Evolutionary conservation across 768 basidiomycete genomes (phyloP), one percentile per base, ranked within the genome.

Genomic region (Lepiota brunneoincarnata): DNA sequence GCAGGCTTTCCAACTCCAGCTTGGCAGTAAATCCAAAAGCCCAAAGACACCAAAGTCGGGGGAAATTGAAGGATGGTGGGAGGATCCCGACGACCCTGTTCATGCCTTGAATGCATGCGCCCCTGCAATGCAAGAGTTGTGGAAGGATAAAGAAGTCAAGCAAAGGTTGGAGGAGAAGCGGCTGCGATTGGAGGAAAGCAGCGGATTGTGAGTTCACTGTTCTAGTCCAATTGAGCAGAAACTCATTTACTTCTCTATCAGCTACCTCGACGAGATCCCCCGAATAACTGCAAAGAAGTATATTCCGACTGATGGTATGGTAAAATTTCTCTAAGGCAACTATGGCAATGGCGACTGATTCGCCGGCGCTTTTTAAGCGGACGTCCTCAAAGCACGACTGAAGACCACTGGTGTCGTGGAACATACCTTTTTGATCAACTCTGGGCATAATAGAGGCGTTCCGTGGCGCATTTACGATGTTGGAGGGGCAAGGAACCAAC

Each of bases 391-490:
- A 59, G 91, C 91, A 20, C 80, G 91, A 47, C 67, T 93, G 57
- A 91, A 91, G 69, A 93, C 91, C 0, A 78, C 87, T 59, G 91
- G 91, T 35, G 86, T 92, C 31, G 80, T 87, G 34, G 88, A 91
- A 62, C 87, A 92, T 65, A 79, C 82, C 0, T 92, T 93, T 67
- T 75, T 77, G 9, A 77, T 92, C n/a, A 70, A 76, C 11, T 75
- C 78, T 24, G 79, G 82, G 26, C 77, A 73, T 46, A 78, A 78
- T 58, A 75, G 76, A 55, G 83, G 78, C 11, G 76, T 83, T 2
- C 79, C 85, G 60, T 93, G 91, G 91, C 84, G 83, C 57, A 85
- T 93, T 47, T 92, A 91, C 66, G 91, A 93, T 64, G 91, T 93
- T 14, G 91, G 91, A 51, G 91, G 90, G 18, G 79, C 89, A 26